phyloP scores from a whole-genome alignment of 495 filamentous ascomycete genomes.

The Xylaria scruposa region DNA sequence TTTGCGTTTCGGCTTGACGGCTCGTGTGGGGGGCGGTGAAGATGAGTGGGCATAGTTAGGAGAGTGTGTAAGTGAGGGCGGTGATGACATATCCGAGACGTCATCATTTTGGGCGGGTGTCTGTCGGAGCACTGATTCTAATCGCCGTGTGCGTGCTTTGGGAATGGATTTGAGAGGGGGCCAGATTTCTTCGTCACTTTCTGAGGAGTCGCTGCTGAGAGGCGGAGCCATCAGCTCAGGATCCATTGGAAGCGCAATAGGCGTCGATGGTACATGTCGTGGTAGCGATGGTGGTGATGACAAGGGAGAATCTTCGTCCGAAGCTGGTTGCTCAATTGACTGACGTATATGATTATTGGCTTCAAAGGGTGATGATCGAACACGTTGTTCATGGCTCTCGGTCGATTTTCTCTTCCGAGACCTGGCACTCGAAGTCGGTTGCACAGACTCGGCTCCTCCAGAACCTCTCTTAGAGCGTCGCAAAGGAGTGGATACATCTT shows the following conservation, averaged over 20 bases:
- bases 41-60: constrained; percentile 49
- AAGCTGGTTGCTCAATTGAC: constrained; percentile 34
- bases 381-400: constrained; percentile 43
- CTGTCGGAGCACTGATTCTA: constrained; percentile 32
- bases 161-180: constrained; percentile 50
- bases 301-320: constrained; percentile 34
- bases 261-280: constrained; percentile 29
- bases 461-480: constrained; percentile 46
- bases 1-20: constrained; percentile 32
- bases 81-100: constrained; percentile 54
- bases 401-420: constrained; percentile 55
- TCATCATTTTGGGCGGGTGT: constrained; percentile 43
- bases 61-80: constrained; percentile 58
- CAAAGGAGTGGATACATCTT: constrained; percentile 53
- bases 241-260: constrained; percentile 38
- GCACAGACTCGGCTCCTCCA: constrained; percentile 18
- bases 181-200: constrained; percentile 44
- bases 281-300: constrained; percentile 32
- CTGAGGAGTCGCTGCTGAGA: constrained; percentile 49
- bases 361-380: constrained; percentile 38
- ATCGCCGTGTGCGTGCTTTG: constrained; percentile 37
- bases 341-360: constrained; percentile 40
- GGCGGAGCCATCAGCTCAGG: constrained; percentile 55
- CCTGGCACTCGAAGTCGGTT: constrained; percentile 36
- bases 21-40: constrained; percentile 35